Conservation (phyloP, 108 stramenopile species). For the Pseudonitzschia multistriata region DNA sequence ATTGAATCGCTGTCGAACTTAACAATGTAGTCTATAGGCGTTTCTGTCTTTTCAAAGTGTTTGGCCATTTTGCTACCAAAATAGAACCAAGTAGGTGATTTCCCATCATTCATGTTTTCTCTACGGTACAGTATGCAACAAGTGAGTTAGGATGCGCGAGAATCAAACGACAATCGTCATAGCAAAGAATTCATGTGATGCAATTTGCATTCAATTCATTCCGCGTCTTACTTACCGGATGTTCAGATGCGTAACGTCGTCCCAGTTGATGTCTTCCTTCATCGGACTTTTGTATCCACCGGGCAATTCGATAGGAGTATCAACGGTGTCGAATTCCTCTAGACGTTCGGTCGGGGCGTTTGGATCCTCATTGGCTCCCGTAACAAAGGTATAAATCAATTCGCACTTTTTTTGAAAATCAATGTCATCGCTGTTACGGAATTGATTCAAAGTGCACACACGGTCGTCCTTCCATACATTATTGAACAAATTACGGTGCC, state of each 20-base stretch:
- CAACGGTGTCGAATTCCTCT: conserved; percentile 11
- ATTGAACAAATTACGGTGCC: conserved; percentile 43
- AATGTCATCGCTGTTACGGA: neutral
- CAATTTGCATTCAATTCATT: neutral
- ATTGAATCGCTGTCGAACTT: conserved; percentile 51
- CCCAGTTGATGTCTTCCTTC: conserved; percentile 20
- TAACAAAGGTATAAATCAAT: conserved; percentile 49
- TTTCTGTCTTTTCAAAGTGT: conserved; percentile 15
- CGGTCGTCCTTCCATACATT: conserved; percentile 44
- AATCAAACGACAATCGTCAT: neutral
- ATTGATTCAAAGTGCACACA: conserved; percentile 38
- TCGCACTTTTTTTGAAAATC: conserved; percentile 28
- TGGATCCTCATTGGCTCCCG: conserved; percentile 30
- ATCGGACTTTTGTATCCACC: neutral
- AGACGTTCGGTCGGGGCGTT: conserved; percentile 24
- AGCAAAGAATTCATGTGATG: neutral
- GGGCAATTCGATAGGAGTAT: conserved; percentile 17
- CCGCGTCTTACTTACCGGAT: conserved; percentile 21
- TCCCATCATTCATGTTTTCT: conserved; percentile 61
- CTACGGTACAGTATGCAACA: conserved; percentile 8
- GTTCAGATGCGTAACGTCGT: conserved; percentile 26
- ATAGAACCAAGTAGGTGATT: conserved; percentile 44
- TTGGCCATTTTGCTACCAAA: conserved; percentile 33
- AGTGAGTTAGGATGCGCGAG: conserved; percentile 13
- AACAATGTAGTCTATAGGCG: conserved; percentile 39